Evolutionary conservation across 169 alveolate genomes (phyloP).

Genomic region (Plasmodium falciparum): DNA sequence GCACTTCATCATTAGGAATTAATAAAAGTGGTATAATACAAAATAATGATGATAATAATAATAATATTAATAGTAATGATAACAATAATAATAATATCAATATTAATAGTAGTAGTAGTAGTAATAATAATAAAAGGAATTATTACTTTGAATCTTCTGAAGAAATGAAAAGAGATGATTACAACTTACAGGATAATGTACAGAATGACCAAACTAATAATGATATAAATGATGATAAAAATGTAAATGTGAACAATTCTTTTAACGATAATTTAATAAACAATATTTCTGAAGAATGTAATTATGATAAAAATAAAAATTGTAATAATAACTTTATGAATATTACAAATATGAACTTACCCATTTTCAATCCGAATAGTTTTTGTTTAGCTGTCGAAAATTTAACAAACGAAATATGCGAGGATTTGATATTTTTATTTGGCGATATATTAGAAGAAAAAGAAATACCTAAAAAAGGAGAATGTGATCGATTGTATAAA

Average conservation of each 20-base stretch:
- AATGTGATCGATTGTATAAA: conserved; percentile 70
- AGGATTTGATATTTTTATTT: conserved; percentile 59
- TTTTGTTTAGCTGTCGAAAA: conserved; percentile 65
- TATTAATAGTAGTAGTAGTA: not conserved
- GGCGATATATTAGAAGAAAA: conserved; percentile 48
- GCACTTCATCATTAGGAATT: too few species aligned
- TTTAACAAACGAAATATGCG: conserved; percentile 65
- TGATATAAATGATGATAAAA: not conserved
- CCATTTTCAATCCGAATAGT: conserved; percentile 64
- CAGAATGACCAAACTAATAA: not conserved
- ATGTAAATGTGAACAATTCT: not conserved
- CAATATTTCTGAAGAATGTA: not conserved
- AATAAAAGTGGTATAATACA: too few species aligned
- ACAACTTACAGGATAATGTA: not conserved
- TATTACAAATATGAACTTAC: conserved; percentile 67
- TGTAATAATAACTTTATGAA: conserved; percentile 49
- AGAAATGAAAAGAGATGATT: not conserved
- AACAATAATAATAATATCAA: not conserved
- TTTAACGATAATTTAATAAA: conserved; percentile 1
- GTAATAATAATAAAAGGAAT: not conserved
- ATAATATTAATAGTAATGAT: not conserved
- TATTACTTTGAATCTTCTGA: not conserved
- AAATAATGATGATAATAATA: not conserved
- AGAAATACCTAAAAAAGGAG: conserved; percentile 29
- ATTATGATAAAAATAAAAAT: not conserved